These are phyloP conservation scores for Pichia nanzhaoensis DNA, from an alignment of 805 yeast species.

Conservation along the genomic window DNA sequence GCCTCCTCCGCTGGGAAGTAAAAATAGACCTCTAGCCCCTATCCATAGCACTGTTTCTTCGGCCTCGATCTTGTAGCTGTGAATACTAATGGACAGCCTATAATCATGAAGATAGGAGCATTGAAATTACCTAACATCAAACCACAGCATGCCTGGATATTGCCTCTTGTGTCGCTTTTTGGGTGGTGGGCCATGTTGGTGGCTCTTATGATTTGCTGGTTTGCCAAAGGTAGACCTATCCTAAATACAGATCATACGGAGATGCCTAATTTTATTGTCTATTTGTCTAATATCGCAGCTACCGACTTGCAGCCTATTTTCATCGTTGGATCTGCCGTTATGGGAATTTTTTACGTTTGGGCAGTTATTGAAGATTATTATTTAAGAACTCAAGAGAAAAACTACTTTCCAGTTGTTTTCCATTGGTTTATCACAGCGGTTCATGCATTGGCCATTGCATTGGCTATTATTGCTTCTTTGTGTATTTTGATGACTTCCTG, in stretches of 20 bases:
- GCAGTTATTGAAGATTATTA: slow-evolving; percentile 56
- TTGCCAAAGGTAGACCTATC: slow-evolving; percentile 69
- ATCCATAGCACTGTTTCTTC: no score
- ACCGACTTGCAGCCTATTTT: slow-evolving; percentile 80
- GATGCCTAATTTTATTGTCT: slow-evolving; percentile 37
- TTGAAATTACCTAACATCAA: slow-evolving; percentile 20
- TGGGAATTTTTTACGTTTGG: slow-evolving; percentile 66
- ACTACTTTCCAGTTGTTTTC: slow-evolving; percentile 41
- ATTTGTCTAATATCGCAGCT: slow-evolving; percentile 84
- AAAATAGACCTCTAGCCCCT: no score
- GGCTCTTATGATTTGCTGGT: slow-evolving; percentile 74
- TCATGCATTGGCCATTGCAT: slow-evolving; percentile 22
- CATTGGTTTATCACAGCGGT: slow-evolving; percentile 17
- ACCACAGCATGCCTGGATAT: slow-evolving; percentile 25
- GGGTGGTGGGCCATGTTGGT: slow-evolving; percentile 92
- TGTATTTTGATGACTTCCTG: slow-evolving; percentile 71
- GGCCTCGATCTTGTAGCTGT: no score
- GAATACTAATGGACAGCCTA: background rate
- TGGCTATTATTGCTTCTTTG: slow-evolving; percentile 39
- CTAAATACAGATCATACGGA: slow-evolving; percentile 51
- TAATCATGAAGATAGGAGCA: slow-evolving; percentile 12
- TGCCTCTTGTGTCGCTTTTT: slow-evolving; percentile 60
- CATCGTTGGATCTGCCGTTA: slow-evolving; percentile 69
- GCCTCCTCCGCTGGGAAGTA: no score
- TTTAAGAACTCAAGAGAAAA: slow-evolving; percentile 48